A percentile compares a stretch with the other conserved stretches of the same genome.
These are phyloP conservation scores for Phytopythium vexans DNA, from an alignment of 352 stramenopile genomes.

Conservation along the genomic window DNA sequence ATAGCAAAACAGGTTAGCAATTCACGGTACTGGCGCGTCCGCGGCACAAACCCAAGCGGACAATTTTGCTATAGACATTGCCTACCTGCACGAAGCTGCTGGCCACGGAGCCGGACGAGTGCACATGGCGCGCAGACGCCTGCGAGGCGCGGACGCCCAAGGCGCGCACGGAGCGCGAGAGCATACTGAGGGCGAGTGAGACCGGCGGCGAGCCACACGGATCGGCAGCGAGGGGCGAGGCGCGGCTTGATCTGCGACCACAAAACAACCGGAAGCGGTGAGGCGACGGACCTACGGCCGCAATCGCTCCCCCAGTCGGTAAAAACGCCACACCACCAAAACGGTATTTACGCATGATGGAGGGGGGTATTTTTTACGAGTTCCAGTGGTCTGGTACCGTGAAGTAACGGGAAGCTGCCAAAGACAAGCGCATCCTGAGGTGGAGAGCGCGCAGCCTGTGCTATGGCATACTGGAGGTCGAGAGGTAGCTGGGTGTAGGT, in stretches of 20 bases:
- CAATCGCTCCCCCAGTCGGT: slow-evolving; percentile 1
- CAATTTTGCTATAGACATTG: background rate
- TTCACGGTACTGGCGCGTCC: slow-evolving; percentile 1
- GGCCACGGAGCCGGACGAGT: slow-evolving; percentile 34
- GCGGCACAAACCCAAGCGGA: background rate
- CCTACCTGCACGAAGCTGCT: slow-evolving; percentile 25
- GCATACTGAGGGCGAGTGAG: slow-evolving; percentile 28
- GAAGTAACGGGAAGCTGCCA: slow-evolving; percentile 7
- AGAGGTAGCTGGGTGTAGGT: background rate
- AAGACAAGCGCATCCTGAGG: slow-evolving; percentile 7
- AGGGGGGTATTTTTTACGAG: background rate
- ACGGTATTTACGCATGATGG: slow-evolving; percentile 3
- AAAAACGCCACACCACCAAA: slow-evolving; percentile 10
- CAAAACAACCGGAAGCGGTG: background rate
- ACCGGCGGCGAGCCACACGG: background rate
- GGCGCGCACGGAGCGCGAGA: slow-evolving; percentile 56
- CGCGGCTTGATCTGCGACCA: background rate
- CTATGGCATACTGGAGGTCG: slow-evolving; percentile 13
- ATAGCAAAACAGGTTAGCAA: background rate
- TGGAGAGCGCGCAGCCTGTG: slow-evolving; percentile 1
- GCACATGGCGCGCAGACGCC: slow-evolving; percentile 24
- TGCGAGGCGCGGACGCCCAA: slow-evolving; percentile 27
- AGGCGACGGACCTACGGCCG: background rate
- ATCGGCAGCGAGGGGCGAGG: background rate
- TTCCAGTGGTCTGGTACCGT: slow-evolving; percentile 2